Evolutionary conservation across 768 basidiomycete genomes (phyloP).

Genomic region (Plicaturopsis crispa): DNA sequence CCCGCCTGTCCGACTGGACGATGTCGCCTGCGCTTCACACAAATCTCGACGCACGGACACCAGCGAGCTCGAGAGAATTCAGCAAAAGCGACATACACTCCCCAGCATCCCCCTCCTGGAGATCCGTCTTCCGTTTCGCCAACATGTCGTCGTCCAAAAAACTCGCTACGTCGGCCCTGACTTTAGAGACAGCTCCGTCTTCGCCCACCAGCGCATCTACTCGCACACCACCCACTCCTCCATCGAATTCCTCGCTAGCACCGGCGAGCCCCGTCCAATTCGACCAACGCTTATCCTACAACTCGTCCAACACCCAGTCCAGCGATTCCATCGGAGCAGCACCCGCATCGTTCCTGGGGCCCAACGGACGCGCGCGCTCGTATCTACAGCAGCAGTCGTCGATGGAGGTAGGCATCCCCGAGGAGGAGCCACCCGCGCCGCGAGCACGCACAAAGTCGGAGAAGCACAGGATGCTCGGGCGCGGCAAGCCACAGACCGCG

Average conservation of each 20-base stretch:
- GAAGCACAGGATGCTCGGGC: constrained; percentile 19
- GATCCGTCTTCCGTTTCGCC: constrained; percentile 65
- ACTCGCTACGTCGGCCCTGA: constrained; percentile 33
- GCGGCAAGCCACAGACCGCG: constrained; percentile 28
- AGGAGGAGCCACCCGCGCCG: constrained; percentile 9
- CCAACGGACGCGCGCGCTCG: constrained; percentile 17
- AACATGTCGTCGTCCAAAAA: constrained; percentile 62
- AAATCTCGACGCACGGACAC: background rate
- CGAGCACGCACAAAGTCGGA: constrained; percentile 21
- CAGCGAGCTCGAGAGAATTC: background rate
- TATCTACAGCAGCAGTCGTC: constrained; percentile 9
- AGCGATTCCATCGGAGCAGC: constrained; percentile 53
- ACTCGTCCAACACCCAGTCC: constrained; percentile 71
- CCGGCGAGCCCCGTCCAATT: constrained; percentile 45
- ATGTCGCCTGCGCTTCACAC: background rate
- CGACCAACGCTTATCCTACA: constrained; percentile 68
- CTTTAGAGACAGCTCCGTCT: constrained; percentile 41
- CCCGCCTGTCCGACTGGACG: background rate
- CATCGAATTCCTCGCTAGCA: constrained; percentile 43
- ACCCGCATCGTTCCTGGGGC: constrained; percentile 18
- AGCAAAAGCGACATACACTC: background rate
- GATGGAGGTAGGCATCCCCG: too few species aligned
- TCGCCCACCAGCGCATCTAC: constrained; percentile 24
- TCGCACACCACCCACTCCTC: constrained; percentile 34
- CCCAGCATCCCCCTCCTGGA: constrained; percentile 35